Conservation (phyloP, 345 rosid species). For the Salix arbutifolia region DNA sequence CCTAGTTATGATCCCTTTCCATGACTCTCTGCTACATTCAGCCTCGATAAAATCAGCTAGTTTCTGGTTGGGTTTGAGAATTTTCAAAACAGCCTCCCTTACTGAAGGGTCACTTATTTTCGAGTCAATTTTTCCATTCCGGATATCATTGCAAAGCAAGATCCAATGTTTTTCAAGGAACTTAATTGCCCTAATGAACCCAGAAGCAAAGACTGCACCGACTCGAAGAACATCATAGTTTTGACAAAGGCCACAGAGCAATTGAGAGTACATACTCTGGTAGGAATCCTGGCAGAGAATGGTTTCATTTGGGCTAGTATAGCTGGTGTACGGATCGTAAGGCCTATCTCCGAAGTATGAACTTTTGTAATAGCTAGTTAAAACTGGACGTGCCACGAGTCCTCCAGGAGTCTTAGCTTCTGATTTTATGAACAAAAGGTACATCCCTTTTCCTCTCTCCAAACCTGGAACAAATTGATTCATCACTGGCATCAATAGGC, state of each 20-base stretch:
- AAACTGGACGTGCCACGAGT: slow-evolving; percentile 10
- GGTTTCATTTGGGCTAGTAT: slow-evolving; percentile 22
- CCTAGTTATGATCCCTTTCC: slow-evolving; percentile 30
- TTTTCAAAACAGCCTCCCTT: slow-evolving; percentile 11
- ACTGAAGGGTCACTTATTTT: slow-evolving; percentile 6
- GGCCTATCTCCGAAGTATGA: background rate
- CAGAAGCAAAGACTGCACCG: slow-evolving; percentile 20
- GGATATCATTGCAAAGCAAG: slow-evolving; percentile 9
- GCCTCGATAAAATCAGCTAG: slow-evolving; percentile 14
- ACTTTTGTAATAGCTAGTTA: slow-evolving; percentile 19
- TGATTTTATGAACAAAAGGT: slow-evolving; percentile 18
- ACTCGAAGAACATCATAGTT: slow-evolving; percentile 12
- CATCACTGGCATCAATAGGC: slow-evolving; percentile 24
- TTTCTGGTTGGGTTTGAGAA: slow-evolving; percentile 10
- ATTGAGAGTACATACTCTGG: slow-evolving; percentile 17
- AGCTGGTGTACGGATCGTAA: slow-evolving; percentile 12
- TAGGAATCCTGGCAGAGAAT: slow-evolving; percentile 17
- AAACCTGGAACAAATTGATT: slow-evolving; percentile 12
- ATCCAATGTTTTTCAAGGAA: slow-evolving; percentile 15
- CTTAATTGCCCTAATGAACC: slow-evolving; percentile 16
- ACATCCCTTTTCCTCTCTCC: slow-evolving; percentile 19
- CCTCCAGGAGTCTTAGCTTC: slow-evolving; percentile 16
- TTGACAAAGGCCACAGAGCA: slow-evolving; percentile 18
- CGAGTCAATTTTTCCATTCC: slow-evolving; percentile 11
- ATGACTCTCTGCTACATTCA: slow-evolving; percentile 16